Conservation (phyloP, 306 rosid species). For the Citrullus mucosospermus region DNA sequence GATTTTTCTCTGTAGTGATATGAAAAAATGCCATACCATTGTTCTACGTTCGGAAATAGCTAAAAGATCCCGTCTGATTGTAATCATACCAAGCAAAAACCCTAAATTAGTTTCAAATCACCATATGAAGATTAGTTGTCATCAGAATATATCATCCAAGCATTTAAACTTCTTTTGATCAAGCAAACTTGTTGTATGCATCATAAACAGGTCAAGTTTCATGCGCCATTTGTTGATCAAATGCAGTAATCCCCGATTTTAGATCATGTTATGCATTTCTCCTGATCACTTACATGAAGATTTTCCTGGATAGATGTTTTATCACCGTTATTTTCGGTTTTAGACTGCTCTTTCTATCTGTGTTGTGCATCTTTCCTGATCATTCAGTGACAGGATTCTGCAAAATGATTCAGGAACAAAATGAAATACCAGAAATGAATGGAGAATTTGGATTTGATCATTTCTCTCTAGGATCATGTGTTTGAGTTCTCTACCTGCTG, state of each 20-base stretch:
- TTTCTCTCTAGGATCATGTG: slow-evolving; percentile 43
- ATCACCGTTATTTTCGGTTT: not conserved
- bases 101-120: not conserved
- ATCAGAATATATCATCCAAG: not conserved
- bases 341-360: not conserved
- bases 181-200: not conserved
- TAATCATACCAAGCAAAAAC: not conserved
- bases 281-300: not conserved
- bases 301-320: not conserved
- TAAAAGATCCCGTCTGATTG: not conserved
- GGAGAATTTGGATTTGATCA: slow-evolving; percentile 47
- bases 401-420: slow-evolving; percentile 46
- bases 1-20: not conserved
- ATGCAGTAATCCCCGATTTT: not conserved
- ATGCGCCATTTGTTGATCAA: not conserved
- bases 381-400: slow-evolving; percentile 7
- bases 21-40: not conserved
- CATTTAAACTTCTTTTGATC: not conserved
- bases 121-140: not conserved
- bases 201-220: not conserved
- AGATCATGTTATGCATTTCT: not conserved
- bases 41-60: not conserved
- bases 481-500: slow-evolving; percentile 21
- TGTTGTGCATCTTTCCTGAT: not conserved
- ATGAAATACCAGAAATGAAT: slow-evolving; percentile 31